Conservation (phyloP, 371 early-diverging fungal species). For the Mucor irregularis region DNA sequence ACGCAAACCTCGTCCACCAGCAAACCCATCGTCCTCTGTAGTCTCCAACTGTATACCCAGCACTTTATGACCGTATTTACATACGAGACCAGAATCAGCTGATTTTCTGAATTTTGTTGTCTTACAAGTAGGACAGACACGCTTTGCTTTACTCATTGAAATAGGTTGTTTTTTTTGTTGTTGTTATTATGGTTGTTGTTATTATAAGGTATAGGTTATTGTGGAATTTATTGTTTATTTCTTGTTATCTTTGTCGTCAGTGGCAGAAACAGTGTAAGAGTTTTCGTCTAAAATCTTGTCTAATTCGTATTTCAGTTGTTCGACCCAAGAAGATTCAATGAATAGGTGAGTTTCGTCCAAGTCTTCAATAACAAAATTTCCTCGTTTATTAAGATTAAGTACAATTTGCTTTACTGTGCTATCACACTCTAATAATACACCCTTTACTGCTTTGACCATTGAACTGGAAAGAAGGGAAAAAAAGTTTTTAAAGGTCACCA, state of each 20-base stretch:
- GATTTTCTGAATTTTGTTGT: slow-evolving; percentile 22
- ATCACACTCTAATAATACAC: slow-evolving; percentile 66
- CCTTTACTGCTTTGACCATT: slow-evolving; percentile 56
- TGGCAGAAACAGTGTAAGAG: slow-evolving; percentile 56
- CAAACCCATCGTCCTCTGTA: slow-evolving; percentile 6
- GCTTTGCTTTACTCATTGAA: slow-evolving; percentile 7
- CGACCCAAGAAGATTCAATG: slow-evolving; percentile 68
- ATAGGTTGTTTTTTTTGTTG: background rate
- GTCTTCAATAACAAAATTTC: slow-evolving; percentile 84
- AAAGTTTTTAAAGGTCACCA: too few relatives aligned
- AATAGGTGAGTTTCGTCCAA: slow-evolving; percentile 87
- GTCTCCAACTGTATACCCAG: slow-evolving; percentile 24
- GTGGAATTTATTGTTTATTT: slow-evolving; percentile 16
- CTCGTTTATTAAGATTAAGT: slow-evolving; percentile 68
- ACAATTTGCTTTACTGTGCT: slow-evolving; percentile 82
- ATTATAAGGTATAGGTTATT: too few relatives aligned
- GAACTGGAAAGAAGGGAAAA: background rate
- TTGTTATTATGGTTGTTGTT: background rate
- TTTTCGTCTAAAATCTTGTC: slow-evolving; percentile 81
- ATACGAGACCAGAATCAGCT: slow-evolving; percentile 16
- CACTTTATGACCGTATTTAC: slow-evolving; percentile 39
- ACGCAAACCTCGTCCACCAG: background rate
- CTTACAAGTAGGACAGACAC: slow-evolving; percentile 25
- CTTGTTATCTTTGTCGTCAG: slow-evolving; percentile 44
- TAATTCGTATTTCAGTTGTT: slow-evolving; percentile 64